Percentiles rank a stretch among this genome's conserved stretches.
phyloP scores from a whole-genome alignment of 1,284 basidiomycete genomes.

The Microbotryum violaceum region DNA sequence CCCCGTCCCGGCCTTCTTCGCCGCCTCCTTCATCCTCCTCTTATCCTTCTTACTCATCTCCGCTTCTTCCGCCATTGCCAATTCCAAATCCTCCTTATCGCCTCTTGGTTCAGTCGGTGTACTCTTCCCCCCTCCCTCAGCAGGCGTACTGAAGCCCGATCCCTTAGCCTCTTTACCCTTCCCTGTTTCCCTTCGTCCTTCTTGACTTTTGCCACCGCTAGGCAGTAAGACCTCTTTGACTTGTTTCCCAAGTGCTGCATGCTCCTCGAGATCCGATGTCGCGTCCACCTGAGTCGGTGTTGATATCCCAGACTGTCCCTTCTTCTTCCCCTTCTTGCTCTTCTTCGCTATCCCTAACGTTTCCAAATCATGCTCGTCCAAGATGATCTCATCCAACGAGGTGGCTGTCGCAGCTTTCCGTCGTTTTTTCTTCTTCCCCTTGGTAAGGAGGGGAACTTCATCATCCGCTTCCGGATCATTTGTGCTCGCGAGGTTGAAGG shows the following conservation, averaged over 20 bases:
- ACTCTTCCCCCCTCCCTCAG: no score
- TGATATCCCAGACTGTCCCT: not conserved
- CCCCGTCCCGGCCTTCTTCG: conserved; percentile 54
- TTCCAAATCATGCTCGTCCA: conserved; percentile 30
- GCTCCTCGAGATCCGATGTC: no score
- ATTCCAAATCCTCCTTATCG: no score
- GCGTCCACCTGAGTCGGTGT: not conserved
- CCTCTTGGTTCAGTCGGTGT: no score
- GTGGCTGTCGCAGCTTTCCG: conserved; percentile 1
- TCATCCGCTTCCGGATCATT: conserved; percentile 34
- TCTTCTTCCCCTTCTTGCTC: conserved; percentile 12
- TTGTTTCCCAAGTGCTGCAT: no score
- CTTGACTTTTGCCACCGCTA: no score
- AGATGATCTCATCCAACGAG: conserved; percentile 15
- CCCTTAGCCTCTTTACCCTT: no score
- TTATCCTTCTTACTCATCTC: conserved; percentile 71
- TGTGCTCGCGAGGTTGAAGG: not conserved
- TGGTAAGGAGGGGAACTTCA: not conserved
- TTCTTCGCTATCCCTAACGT: conserved; percentile 31
- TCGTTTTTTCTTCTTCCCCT: not conserved
- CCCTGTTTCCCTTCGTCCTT: no score
- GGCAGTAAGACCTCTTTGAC: no score
- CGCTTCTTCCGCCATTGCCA: conserved; percentile 26
- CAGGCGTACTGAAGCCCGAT: no score
- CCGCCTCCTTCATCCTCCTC: conserved; percentile 65